Percentiles rank a stretch among this genome's conserved stretches.
Conservation (phyloP, 148 eudicot species). For the Chenopodium formosanum region DNA sequence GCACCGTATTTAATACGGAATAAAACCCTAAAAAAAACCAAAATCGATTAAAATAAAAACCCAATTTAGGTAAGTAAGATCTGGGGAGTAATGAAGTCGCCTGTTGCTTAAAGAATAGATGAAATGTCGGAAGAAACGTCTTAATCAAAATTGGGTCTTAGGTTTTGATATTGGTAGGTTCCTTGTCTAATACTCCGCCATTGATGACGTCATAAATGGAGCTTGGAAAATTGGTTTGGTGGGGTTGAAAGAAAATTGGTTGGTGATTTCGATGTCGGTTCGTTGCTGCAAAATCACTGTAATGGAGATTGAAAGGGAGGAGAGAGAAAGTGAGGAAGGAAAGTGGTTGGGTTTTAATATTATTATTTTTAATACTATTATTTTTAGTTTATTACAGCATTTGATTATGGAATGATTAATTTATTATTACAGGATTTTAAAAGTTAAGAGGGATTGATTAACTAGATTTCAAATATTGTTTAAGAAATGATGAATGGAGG, state of each 20-base stretch:
- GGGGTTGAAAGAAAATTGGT: background rate
- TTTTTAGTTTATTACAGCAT: no score
- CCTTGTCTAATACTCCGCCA: slow-evolving; percentile 24
- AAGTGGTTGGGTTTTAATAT: no score
- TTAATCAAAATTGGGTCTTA: slow-evolving; percentile 5
- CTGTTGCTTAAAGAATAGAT: slow-evolving; percentile 45
- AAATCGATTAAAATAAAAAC: background rate
- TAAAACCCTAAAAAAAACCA: slow-evolving; percentile 21
- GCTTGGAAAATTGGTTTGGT: background rate
- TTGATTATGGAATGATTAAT: no score
- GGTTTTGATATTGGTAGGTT: background rate
- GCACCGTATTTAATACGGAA: slow-evolving; percentile 32
- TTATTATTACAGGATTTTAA: no score
- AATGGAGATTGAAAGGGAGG: background rate
- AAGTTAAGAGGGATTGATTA: no score
- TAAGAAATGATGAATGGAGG: no score
- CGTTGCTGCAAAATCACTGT: background rate
- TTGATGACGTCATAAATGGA: slow-evolving; percentile 16
- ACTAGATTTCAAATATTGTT: no score
- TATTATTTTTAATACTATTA: no score
- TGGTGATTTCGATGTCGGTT: background rate
- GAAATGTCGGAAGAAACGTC: slow-evolving; percentile 34
- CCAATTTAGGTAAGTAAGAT: background rate
- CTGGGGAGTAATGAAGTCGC: slow-evolving; percentile 10
- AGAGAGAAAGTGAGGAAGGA: background rate